Percentiles rank a stretch among this genome's conserved stretches.
Conservation (phyloP, 2,329 filamentous ascomycete genomes). For the Fusarium sp. region DNA sequence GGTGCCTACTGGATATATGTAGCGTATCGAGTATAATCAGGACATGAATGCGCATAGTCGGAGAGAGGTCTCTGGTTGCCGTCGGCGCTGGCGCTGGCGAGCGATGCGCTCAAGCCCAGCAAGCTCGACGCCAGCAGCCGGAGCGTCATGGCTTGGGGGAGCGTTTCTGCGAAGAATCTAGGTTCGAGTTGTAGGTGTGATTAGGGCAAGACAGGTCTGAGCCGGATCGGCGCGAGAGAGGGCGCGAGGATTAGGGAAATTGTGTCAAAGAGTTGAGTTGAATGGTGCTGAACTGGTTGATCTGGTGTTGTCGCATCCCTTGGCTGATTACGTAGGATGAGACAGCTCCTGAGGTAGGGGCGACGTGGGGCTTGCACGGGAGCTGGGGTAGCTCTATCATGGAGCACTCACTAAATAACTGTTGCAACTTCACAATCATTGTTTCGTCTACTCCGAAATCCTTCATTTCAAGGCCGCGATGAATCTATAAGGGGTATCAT, state of each 20-base stretch:
- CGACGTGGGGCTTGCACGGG: slow-evolving; percentile 20
- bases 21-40: slow-evolving; percentile 56
- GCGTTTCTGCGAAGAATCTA: neutral
- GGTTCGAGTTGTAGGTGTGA: neutral
- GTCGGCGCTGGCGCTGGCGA: slow-evolving; percentile 34
- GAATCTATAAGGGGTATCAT: slow-evolving; percentile 34
- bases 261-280: neutral
- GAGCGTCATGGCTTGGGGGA: slow-evolving; percentile 40
- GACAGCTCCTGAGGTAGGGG: slow-evolving; percentile 4
- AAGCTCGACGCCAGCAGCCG: slow-evolving; percentile 44
- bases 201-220: neutral
- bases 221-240: neutral
- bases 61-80: slow-evolving; percentile 43
- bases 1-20: slow-evolving; percentile 54
- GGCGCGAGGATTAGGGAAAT: neutral
- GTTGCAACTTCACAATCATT: neutral
- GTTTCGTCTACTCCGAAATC: neutral
- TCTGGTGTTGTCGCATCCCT: slow-evolving; percentile 27
- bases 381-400: slow-evolving; percentile 14
- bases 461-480: neutral
- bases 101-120: slow-evolving; percentile 40
- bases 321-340: slow-evolving; percentile 35
- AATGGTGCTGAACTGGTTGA: slow-evolving; percentile 6
- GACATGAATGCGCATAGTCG: slow-evolving; percentile 50
- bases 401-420: neutral